These are phyloP conservation scores for Chlamydomonas reinhardtii DNA, from an alignment of 163 green algal genomes.

Conservation along the genomic window DNA sequence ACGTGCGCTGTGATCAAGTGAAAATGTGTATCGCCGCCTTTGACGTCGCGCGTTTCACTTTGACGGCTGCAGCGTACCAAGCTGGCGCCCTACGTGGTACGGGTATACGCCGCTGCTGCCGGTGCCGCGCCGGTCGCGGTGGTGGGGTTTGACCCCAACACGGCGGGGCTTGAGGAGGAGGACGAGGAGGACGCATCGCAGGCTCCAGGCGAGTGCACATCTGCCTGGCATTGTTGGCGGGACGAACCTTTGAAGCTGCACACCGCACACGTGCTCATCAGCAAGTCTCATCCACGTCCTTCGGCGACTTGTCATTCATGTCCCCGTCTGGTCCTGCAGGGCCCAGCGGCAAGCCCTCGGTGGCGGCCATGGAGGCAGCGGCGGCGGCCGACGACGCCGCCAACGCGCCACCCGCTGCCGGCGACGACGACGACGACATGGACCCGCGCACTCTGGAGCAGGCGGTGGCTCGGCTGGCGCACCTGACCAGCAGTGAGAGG, in stretches of 20 bases:
- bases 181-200: background rate
- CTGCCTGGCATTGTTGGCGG: too few species aligned
- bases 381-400: background rate
- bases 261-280: too few species aligned
- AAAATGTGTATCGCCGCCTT: too few species aligned
- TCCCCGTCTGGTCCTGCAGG: too few species aligned
- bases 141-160: conserved; percentile 40
- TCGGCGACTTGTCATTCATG: too few species aligned
- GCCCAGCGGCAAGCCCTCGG: too few species aligned
- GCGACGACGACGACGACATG: conserved; percentile 59
- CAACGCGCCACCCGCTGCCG: background rate
- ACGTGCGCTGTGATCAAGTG: too few species aligned
- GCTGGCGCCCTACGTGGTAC: conserved; percentile 32
- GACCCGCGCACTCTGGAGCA: conserved; percentile 62
- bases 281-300: too few species aligned
- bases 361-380: background rate
- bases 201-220: background rate
- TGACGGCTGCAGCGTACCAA: conserved; percentile 23
- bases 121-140: background rate
- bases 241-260: too few species aligned
- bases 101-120: background rate
- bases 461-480: conserved; percentile 58
- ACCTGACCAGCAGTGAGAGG: conserved; percentile 50
- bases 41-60: too few species aligned
- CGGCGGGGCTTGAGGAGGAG: conserved; percentile 1